These are phyloP conservation scores for Sicyos edulis DNA, from an alignment of 306 rosid species.

Conservation along the genomic window DNA sequence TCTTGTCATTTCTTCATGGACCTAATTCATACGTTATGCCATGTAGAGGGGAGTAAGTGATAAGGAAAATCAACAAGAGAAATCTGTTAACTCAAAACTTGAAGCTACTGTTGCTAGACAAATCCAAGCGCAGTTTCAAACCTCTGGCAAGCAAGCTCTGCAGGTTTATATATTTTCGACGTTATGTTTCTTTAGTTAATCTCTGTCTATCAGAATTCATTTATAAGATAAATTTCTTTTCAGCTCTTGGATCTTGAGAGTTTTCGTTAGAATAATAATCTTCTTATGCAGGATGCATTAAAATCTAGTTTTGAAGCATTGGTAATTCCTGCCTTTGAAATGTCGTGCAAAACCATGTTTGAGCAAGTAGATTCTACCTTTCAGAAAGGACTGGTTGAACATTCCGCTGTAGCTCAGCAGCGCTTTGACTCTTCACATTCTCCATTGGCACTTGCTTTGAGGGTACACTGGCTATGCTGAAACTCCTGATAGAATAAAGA, in stretches of 20 bases:
- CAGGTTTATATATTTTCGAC: conserved; percentile 48
- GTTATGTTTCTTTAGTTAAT: conserved; percentile 15
- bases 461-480: conserved; percentile 39
- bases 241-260: neutral
- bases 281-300: conserved; percentile 57
- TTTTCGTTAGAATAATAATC: conserved; percentile 15
- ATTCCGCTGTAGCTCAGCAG: conserved; percentile 66
- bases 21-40: conserved; percentile 36
- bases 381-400: conserved; percentile 92
- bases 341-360: conserved; percentile 89
- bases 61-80: conserved; percentile 89
- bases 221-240: neutral
- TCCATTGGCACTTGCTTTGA: conserved; percentile 68
- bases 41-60: conserved; percentile 91
- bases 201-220: neutral
- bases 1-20: conserved; percentile 14
- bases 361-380: conserved; percentile 92
- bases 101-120: conserved; percentile 95
- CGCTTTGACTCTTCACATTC: conserved; percentile 73
- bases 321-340: conserved; percentile 83
- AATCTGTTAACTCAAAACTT: conserved; percentile 73
- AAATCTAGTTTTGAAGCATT: conserved; percentile 74
- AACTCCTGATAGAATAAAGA: neutral
- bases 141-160: conserved; percentile 89
- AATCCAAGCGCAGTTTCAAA: conserved; percentile 95